Evolutionary conservation across 257 asterid species (phyloP), one percentile per base, ranked within the genome.

Genomic region (Capsicum rhomboideum): DNA sequence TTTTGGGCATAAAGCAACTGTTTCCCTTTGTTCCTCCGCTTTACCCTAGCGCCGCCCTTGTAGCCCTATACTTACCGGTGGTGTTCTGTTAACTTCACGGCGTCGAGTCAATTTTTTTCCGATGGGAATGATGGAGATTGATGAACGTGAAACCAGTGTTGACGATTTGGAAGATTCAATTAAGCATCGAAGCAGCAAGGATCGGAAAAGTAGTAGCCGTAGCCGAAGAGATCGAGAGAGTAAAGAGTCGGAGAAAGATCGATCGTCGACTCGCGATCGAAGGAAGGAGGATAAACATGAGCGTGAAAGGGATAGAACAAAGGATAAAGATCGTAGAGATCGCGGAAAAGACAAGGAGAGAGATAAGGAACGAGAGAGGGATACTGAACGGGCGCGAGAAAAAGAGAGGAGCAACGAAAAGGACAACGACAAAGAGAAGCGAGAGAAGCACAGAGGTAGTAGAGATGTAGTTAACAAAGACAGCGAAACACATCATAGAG

Each of bases 261-360:
- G 89, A 55, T 71, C 63, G 18, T 88, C 91, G 6, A 80, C 88
- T 84, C 89, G 92, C 87, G 97, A 91, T 83, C 89, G 90, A 90
- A 91, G 91, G 91, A 93, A 89, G 88, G 98, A 90, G 77, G 97
- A 95, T 72, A 92, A 87, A 71, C 93, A 92, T 79, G 95, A 90
- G 59, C 86, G 82, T 82, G 96, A 88, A 58, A 95, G 85, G 84
- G 97, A 89, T 34, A 34, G 40, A 34, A 34, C 40, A 34, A 34
- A 34, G 40, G 40, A 34, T 85, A 82, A 55, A 59, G 31, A 80
- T 63, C 42, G 71, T 63, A 63, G 71, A 63, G 69, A 63, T 26
- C 69, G 69, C 28, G 69, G 69, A 63, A 63, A 63, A 26, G 69
- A 61, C 10, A 58, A 58, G 66, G 64, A 56, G 3, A 26, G 64